Base-by-base conservation (phyloP, 2,329 filamentous ascomycete species). In the Hymenoscyphus fraxineus region DNA sequence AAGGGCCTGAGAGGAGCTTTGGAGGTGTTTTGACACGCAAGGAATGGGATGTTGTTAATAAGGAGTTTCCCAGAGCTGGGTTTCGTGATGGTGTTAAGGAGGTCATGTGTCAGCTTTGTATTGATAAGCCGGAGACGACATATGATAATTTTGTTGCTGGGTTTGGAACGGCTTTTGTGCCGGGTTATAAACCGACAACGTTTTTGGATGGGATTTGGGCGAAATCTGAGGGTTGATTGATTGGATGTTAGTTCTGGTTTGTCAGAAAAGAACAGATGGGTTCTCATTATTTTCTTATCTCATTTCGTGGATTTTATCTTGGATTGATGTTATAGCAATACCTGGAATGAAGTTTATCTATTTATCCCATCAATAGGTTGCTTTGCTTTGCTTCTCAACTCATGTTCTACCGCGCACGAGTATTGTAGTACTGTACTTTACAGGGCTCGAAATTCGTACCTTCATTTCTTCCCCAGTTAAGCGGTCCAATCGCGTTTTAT, bases 61-160 rank as follows among this genome's bases (percentile, higher is more conserved):
- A 65, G 39, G 73, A 71, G 62, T 77, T 70, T 58, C 76, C 76
- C 9, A 67, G 75, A 15, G 60, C 71, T 4, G 72, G 73, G 10
- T 70, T 78, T 62, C 73, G 70, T 65, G 72, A 73, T 2, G 72
- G 71, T 7, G n/a, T 77, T 16, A 72, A 70, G 58, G 69, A 74
- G 15, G 70, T 72, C 31, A 67, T 77, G 66, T 75, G 75, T 64
- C 69, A 74, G 31, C 64, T 78, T 16, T 78, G 76, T 66, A 70
- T 70, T 22, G 71, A 68, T 13, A 78, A 78, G 66, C 74, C 74
- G 9, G 67, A 72, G 51, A 75, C 75, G 2, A 77, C 75, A 1
- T 76, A 76, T 65, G 70, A 73, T 54, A 77, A 74, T 63, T 73
- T 75, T 31, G 72, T 76, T 2, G 68, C 69, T 1, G 68, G 68